Base-by-base conservation (phyloP, 208 protist genomes). In the Trypanosoma boissoni region DNA sequence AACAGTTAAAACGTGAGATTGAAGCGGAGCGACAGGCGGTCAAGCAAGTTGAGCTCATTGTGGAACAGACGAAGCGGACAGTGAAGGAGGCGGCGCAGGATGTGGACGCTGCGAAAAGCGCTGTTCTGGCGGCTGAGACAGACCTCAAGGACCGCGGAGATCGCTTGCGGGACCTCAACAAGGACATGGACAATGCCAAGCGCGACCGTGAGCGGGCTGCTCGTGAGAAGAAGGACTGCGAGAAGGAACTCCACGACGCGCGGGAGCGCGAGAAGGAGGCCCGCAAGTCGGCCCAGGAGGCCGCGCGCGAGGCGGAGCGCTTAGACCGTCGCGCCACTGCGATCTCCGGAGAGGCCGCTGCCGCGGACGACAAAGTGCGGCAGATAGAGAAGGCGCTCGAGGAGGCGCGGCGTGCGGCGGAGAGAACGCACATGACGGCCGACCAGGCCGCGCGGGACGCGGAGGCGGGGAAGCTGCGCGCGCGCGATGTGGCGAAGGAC, bases 351-450 rank as follows among this genome's bases (percentile, higher is more conserved):
- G 88, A 95, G 53, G 82, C 81, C 36, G 70, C 62, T 29, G 69
- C 74, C 8, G 80, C 86, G 0, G 85, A 95, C 31, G 88, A 95
- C n/a, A 91, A 91, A 53, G 86, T 95, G 24, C 82, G 86, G 6
- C 83, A 91, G 71, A 67, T 95, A 21, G 78, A 90, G 52, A 88
- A 90, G 63, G 83, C 83, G 16, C 74, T 95, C 20, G 86, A 91
- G 55, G 85, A 95, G 32, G 88, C 88, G 18, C 74, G 80, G 71
- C 82, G 85, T 3, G 76, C 71, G 3, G 75, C 85, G 0, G 88
- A 95, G 64, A 71, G 88, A 0, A 85, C 85, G 4, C 79, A 84
- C 56, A 59, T 80, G 49, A 64, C 74, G 4, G 82, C 83, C 0
- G 79, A 92, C 41, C 76, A 88, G 74, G 83, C 85, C 6, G 67